These are phyloP conservation scores for Hylodesmum podocarpum DNA, from an alignment of 306 rosid species.

Conservation along the genomic window DNA sequence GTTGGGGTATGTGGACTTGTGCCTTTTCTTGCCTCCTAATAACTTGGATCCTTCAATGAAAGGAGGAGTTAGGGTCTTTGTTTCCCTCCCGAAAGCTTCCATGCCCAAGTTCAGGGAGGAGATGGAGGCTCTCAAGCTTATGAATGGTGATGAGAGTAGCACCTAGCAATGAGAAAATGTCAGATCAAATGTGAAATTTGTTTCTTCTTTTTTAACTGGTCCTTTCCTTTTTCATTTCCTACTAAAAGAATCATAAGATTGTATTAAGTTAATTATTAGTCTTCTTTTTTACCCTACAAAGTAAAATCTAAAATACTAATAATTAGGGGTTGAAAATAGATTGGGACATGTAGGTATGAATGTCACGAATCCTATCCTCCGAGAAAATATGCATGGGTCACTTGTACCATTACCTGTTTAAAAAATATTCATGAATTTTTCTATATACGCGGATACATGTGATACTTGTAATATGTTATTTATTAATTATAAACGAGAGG, in stretches of 20 bases:
- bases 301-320: too few species aligned
- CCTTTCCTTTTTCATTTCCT: neutral
- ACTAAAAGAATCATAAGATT: too few species aligned
- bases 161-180: neutral
- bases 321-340: too few species aligned
- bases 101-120: slow-evolving; percentile 51
- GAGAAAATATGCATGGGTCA: too few species aligned
- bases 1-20: slow-evolving; percentile 48
- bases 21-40: slow-evolving; percentile 53
- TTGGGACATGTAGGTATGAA: too few species aligned
- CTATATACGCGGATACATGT: too few species aligned
- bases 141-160: slow-evolving; percentile 23
- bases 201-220: neutral
- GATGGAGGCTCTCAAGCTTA: slow-evolving; percentile 42
- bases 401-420: too few species aligned
- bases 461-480: too few species aligned
- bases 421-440: too few species aligned
- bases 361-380: too few species aligned
- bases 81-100: slow-evolving; percentile 46
- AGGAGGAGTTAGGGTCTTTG: slow-evolving; percentile 56
- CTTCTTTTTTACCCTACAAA: neutral
- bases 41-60: slow-evolving; percentile 43
- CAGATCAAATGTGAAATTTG: neutral
- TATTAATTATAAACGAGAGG: too few species aligned
- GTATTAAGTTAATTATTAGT: neutral